Evolutionary conservation across 768 basidiomycete species (phyloP), one percentile per base, ranked within the genome.

Genomic region (Boletus rubropictus): DNA sequence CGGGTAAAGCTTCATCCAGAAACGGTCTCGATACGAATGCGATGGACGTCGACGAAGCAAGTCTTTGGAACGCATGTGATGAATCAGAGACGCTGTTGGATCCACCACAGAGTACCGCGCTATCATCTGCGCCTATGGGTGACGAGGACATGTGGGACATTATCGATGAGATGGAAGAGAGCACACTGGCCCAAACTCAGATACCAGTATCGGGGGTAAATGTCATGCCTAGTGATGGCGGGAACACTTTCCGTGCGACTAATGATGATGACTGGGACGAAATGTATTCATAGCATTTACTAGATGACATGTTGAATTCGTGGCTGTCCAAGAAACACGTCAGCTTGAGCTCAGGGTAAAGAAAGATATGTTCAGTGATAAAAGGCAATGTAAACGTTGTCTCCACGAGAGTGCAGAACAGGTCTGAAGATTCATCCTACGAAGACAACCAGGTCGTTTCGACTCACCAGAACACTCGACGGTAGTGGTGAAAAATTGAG

Each of bases 101-200:
- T 29, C 46, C 48, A 11, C 43, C 54, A 9, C 53, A 31, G 17
- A 45, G 37, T 28, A 42, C 20, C 3, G 35, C 31, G 3, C 33
- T 43, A 6, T 20, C 46, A 17, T 29, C 52, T 37, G 29, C 27
- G 33, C 42, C 44, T 2, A 45, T 31, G 20, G 62, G 68, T 14
- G 77, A 79, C 6, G 81, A 85, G 34, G 86, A 86, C 6, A 78
- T 88, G 75, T 89, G 89, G 82, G 76, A 81, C 53, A 71, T 84
- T 34, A 67, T 87, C 44, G 58, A 75, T 33, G 80, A 86, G 58
- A 65, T 80, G 28, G 81, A 80, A 61, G 49, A 34, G 36, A 47
- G 48, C 5, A 53, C 40, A 38, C 22, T 32, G 12, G 17, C 28
- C 39, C 32, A 46, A 31, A 29, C 39, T 7, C 59, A 51, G 32